Evolutionary conservation across 805 yeast genomes (phyloP).

Genomic region (Candida quercuum): DNA sequence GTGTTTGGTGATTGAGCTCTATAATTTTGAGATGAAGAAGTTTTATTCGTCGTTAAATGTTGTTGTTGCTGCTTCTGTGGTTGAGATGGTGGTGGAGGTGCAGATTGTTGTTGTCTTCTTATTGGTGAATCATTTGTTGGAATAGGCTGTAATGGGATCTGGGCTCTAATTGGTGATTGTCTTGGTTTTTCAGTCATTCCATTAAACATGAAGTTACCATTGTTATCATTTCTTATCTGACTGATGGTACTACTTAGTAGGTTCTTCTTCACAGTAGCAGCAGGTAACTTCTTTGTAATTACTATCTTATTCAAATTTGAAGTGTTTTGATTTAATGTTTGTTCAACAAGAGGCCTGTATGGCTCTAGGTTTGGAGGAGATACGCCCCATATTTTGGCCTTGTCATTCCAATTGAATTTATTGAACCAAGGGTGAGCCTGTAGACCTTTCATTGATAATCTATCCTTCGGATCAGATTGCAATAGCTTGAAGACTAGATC

Average conservation of each 20-base stretch:
- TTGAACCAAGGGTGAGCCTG: conserved; percentile 70
- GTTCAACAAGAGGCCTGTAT: conserved; percentile 40
- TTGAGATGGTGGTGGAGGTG: background rate
- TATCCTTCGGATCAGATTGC: conserved; percentile 61
- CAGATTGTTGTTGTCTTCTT: background rate
- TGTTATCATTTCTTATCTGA: conserved; percentile 20
- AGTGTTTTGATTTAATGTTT: conserved; percentile 14
- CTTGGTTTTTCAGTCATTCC: background rate
- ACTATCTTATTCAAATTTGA: conserved; percentile 12
- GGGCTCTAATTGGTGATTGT: background rate
- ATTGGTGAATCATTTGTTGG: background rate
- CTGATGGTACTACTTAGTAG: conserved; percentile 18
- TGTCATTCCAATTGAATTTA: conserved; percentile 60
- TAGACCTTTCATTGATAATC: conserved; percentile 54
- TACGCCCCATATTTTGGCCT: conserved; percentile 61
- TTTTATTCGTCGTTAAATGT: no score
- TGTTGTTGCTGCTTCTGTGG: no score
- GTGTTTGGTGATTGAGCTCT: background rate
- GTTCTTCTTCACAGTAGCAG: conserved; percentile 20
- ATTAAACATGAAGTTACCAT: conserved; percentile 5
- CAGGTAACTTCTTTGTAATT: conserved; percentile 16
- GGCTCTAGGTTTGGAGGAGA: conserved; percentile 67
- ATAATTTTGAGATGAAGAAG: background rate
- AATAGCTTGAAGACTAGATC: conserved; percentile 64
- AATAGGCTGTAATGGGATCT: background rate